phyloP scores from a whole-genome alignment of 805 yeast genomes.

The Ascoidea asiatica region DNA sequence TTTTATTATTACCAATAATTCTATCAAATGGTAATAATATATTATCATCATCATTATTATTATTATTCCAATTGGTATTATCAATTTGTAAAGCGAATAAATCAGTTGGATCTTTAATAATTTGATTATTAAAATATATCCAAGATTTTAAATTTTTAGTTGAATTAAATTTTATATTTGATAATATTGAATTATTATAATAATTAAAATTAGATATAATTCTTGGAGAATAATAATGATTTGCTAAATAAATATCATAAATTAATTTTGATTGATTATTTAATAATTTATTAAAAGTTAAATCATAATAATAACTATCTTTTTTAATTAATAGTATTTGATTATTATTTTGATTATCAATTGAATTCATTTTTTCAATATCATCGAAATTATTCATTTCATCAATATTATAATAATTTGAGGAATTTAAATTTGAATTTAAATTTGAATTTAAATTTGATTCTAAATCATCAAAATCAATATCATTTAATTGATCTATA shows the following conservation, averaged over 20 bases:
- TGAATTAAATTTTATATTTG: slow-evolving; percentile 14
- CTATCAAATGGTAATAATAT: slow-evolving; percentile 39
- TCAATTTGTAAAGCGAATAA: slow-evolving; percentile 66
- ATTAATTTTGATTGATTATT: neutral
- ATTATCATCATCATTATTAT: neutral
- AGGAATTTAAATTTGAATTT: no score
- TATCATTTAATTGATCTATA: slow-evolving; percentile 1
- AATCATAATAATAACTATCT: neutral
- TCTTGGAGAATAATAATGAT: slow-evolving; percentile 40
- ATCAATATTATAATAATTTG: no score
- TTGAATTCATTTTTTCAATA: neutral
- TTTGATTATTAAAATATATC: slow-evolving; percentile 35
- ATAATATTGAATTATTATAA: slow-evolving; percentile 25
- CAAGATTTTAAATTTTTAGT: slow-evolving; percentile 25
- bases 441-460: no score
- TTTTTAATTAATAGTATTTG: neutral
- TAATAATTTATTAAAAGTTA: neutral
- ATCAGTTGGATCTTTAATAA: slow-evolving; percentile 57
- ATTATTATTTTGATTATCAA: slow-evolving; percentile 2
- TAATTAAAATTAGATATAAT: slow-evolving; percentile 50
- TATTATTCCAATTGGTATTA: slow-evolving; percentile 14
- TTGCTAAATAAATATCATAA: slow-evolving; percentile 14
- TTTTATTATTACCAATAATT: slow-evolving; percentile 34
- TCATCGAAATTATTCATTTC: no score
- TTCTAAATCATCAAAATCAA: slow-evolving; percentile 1